Percentiles rank a stretch among this genome's conserved stretches.
phyloP scores from a whole-genome alignment of 2,329 filamentous ascomycete species.

The Didymella exigua region DNA sequence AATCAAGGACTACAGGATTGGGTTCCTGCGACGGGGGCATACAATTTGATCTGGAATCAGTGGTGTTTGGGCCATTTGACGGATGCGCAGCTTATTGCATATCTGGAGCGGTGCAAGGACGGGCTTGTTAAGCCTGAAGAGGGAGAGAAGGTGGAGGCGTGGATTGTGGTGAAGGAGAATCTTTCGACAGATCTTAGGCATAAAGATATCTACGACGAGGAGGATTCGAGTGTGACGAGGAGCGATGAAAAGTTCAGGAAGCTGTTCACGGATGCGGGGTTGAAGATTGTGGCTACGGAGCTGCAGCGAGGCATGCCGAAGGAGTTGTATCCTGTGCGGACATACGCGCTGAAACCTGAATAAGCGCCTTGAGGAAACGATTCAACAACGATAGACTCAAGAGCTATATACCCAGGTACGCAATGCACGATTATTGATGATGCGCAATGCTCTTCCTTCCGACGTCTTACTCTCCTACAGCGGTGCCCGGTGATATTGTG shows the following conservation, averaged over 20 bases:
- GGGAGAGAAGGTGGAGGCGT: constrained; percentile 49
- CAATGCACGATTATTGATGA: neutral
- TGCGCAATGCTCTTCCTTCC: neutral
- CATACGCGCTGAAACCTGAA: constrained; percentile 74
- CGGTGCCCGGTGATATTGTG: neutral
- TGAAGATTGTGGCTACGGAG: constrained; percentile 59
- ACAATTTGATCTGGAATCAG: constrained; percentile 87
- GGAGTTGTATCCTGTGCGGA: constrained; percentile 73
- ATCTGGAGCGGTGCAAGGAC: constrained; percentile 65
- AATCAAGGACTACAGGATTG: constrained; percentile 78
- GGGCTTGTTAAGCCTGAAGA: constrained; percentile 48
- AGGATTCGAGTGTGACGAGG: constrained; percentile 79
- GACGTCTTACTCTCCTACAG: neutral
- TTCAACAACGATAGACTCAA: neutral
- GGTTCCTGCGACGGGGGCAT: constrained; percentile 58
- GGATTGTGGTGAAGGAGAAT: constrained; percentile 84
- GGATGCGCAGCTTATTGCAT: constrained; percentile 72
- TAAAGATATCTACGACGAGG: constrained; percentile 73
- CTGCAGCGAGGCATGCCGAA: constrained; percentile 67
- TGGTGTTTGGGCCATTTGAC: constrained; percentile 88
- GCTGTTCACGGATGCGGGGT: constrained; percentile 71
- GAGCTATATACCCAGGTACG: constrained; percentile 14
- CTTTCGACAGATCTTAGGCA: constrained; percentile 59
- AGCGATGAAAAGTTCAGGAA: constrained; percentile 72
- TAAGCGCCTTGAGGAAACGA: constrained; percentile 11